phyloP scores from a whole-genome alignment of 202 grass and related monocot genomes.

The Hordeum pubiflorum region DNA sequence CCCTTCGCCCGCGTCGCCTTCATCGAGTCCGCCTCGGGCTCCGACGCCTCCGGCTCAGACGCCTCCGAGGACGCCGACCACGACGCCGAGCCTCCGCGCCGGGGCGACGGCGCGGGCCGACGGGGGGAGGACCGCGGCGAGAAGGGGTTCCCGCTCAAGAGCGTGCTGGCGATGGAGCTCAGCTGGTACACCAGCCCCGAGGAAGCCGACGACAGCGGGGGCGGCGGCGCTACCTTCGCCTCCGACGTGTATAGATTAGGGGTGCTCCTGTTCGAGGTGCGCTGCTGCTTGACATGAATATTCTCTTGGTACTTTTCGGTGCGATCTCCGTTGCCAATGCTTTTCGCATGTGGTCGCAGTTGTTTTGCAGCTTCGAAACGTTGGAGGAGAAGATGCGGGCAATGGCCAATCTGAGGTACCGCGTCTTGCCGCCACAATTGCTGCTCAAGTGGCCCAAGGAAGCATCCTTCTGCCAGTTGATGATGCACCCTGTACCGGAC shows the following conservation, averaged over 20 bases:
- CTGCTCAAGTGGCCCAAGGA: constrained; percentile 93
- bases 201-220: constrained; percentile 39
- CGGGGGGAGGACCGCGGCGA: constrained; percentile 15
- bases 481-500: constrained; percentile 78
- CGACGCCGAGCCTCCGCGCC: not conserved
- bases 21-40: constrained; percentile 89
- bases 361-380: constrained; percentile 78
- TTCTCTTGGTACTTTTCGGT: not conserved
- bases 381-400: constrained; percentile 74
- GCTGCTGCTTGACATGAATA: not conserved
- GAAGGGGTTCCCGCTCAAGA: constrained; percentile 72
- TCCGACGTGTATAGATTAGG: constrained; percentile 91
- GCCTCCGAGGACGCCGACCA: constrained; percentile 35
- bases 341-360: constrained; percentile 21
- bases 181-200: constrained; percentile 93
- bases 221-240: constrained; percentile 44
- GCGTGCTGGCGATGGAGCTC: constrained; percentile 71
- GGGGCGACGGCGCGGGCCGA: not conserved
- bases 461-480: constrained; percentile 85
- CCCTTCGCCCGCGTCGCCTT: constrained; percentile 82
- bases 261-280: constrained; percentile 89
- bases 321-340: not conserved
- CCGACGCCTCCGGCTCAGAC: constrained; percentile 52
- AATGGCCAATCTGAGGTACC: constrained; percentile 77
- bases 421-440: constrained; percentile 68